Percentiles rank a stretch among this genome's conserved stretches.
These are phyloP conservation scores for Rhodotorula sp. DNA, from an alignment of 1,284 basidiomycete species.

Conservation along the genomic window DNA sequence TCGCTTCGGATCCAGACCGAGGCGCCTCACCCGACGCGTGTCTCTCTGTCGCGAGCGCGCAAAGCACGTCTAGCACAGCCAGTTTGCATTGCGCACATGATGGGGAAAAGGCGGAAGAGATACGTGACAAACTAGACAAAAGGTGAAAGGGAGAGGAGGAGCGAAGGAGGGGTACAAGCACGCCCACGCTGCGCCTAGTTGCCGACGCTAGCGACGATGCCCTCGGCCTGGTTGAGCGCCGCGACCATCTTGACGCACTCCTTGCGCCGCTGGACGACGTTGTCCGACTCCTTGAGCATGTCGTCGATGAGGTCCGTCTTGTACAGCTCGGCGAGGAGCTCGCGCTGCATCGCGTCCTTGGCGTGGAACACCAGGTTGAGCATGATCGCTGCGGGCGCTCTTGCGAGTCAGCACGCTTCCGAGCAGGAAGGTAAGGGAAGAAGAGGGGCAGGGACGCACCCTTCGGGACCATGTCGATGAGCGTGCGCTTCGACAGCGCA, in stretches of 20 bases:
- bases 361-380: constrained; percentile 88
- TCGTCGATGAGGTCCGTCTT: constrained; percentile 87
- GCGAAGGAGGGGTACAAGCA: background rate
- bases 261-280: constrained; percentile 76
- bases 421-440: too few relatives aligned
- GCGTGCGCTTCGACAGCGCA: constrained; percentile 96
- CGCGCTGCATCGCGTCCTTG: constrained; percentile 89
- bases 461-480: constrained; percentile 98
- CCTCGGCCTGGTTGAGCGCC: constrained; percentile 88
- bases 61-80: background rate
- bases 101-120: background rate
- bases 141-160: background rate
- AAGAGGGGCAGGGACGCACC: constrained; percentile 12
- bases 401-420: constrained; percentile 49
- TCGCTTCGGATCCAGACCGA: too few relatives aligned
- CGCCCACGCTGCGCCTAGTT: background rate
- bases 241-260: constrained; percentile 83
- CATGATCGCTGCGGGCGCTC: constrained; percentile 67
- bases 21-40: background rate
- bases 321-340: constrained; percentile 84
- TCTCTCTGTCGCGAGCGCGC: background rate
- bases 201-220: constrained; percentile 54
- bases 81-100: background rate
- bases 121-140: background rate
- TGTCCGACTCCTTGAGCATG: constrained; percentile 80